Evolutionary conservation across 257 asterid species (phyloP).

Genomic region (Voacanga thouarsii): DNA sequence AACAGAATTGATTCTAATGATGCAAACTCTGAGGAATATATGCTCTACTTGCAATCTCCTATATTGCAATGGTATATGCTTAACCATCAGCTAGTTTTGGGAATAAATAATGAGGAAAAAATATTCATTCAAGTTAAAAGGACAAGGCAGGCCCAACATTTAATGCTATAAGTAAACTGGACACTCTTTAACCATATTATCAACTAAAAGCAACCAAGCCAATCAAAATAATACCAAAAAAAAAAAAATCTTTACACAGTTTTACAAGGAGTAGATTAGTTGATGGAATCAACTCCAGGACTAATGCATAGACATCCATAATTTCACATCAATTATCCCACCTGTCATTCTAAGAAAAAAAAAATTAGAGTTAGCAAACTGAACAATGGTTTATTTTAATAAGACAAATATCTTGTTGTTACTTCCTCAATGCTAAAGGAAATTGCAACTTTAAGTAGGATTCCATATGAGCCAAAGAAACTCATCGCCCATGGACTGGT

Average conservation of each 20-base stretch:
- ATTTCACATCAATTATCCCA: conserved; percentile 1
- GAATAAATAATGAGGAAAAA: not conserved
- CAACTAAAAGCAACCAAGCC: conserved; percentile 6
- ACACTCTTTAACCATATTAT: not conserved
- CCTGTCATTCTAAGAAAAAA: not conserved
- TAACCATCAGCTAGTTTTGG: not conserved
- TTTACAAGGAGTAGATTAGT: not conserved
- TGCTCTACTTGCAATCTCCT: not conserved
- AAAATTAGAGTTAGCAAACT: not conserved
- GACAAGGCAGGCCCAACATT: not conserved
- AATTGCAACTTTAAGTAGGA: not conserved
- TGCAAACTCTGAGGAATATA: not conserved
- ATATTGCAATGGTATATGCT: not conserved
- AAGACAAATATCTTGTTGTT: not conserved
- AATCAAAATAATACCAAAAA: not conserved
- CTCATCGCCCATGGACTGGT: not conserved
- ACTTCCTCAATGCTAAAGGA: not conserved
- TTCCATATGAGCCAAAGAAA: not conserved
- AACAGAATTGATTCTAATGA: not conserved
- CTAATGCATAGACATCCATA: not conserved
- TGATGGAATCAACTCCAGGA: not conserved
- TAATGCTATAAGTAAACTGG: not conserved
- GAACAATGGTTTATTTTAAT: not conserved
- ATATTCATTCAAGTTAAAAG: not conserved
- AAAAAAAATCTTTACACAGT: not conserved